Evolutionary conservation across 129 eudicot species (phyloP).

Genomic region (Glebionis coronaria): DNA sequence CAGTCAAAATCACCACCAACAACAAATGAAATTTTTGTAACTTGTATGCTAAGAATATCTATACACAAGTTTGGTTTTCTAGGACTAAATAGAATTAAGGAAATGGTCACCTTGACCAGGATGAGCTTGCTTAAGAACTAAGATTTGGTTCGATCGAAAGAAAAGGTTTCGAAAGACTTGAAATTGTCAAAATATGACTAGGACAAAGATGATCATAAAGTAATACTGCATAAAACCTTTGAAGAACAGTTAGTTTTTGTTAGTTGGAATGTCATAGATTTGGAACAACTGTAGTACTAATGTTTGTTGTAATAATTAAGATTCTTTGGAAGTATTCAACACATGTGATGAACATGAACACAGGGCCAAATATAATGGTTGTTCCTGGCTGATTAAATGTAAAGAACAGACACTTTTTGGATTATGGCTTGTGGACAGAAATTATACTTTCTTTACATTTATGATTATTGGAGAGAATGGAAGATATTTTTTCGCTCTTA

Average conservation of each 20-base stretch:
- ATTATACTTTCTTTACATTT: constrained; percentile 19
- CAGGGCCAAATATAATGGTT: constrained; percentile 1
- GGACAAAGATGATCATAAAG: constrained; percentile 9
- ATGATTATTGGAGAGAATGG: constrained; percentile 11
- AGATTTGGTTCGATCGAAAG: constrained; percentile 4
- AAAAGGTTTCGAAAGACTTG: constrained; percentile 1
- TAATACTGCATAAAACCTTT: constrained; percentile 18
- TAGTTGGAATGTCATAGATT: constrained; percentile 8
- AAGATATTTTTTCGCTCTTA: no score
- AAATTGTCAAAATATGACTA: constrained; percentile 25
- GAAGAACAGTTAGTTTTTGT: constrained; percentile 9
- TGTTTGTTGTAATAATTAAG: constrained; percentile 19
- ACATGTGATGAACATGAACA: constrained; percentile 35
- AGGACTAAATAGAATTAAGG: neutral
- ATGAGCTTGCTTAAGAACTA: neutral
- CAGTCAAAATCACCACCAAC: constrained; percentile 23
- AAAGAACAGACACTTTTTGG: constrained; percentile 23
- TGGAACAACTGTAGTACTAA: constrained; percentile 21
- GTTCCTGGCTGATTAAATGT: constrained; percentile 15
- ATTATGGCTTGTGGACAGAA: constrained; percentile 28
- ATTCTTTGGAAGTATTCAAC: constrained; percentile 23
- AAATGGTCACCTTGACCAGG: constrained; percentile 12
- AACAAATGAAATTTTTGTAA: neutral
- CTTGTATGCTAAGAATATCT: constrained; percentile 21
- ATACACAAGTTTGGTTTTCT: neutral